Percentiles rank a stretch among this genome's conserved stretches.
Conservation (phyloP, 306 rosid genomes). For the Castanea mollissima region DNA sequence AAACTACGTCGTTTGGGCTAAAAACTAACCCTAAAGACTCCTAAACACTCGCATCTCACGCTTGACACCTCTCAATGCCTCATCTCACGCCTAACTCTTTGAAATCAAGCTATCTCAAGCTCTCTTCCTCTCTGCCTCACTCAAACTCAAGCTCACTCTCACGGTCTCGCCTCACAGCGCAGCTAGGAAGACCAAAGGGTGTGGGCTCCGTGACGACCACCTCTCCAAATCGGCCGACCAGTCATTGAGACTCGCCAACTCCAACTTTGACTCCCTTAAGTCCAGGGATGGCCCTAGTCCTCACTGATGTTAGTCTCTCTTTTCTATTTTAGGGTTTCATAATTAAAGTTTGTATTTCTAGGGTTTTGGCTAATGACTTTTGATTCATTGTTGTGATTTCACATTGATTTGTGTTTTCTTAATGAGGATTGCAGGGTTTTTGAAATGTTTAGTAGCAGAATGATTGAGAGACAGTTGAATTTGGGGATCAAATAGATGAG, state of each 20-base stretch:
- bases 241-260: conserved; percentile 57
- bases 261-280: conserved; percentile 80
- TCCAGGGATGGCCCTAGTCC: conserved; percentile 81
- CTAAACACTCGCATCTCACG: too few species aligned
- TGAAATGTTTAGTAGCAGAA: neutral
- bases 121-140: too few species aligned
- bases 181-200: conserved; percentile 86
- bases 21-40: too few species aligned
- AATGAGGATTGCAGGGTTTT: conserved; percentile 5
- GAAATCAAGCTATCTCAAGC: too few species aligned
- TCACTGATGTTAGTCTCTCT: conserved; percentile 67
- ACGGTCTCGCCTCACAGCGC: neutral
- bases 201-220: conserved; percentile 88
- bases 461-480: neutral
- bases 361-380: conserved; percentile 9
- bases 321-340: neutral
- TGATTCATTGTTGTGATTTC: too few species aligned
- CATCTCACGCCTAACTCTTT: too few species aligned
- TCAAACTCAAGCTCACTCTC: too few species aligned
- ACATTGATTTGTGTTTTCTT: neutral
- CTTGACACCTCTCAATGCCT: too few species aligned
- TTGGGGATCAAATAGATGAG: too few species aligned
- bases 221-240: conserved; percentile 62
- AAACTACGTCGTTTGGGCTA: too few species aligned
- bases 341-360: neutral